Evolutionary conservation across 345 rosid species (phyloP).

Genomic region (Nephelium lappaceum): DNA sequence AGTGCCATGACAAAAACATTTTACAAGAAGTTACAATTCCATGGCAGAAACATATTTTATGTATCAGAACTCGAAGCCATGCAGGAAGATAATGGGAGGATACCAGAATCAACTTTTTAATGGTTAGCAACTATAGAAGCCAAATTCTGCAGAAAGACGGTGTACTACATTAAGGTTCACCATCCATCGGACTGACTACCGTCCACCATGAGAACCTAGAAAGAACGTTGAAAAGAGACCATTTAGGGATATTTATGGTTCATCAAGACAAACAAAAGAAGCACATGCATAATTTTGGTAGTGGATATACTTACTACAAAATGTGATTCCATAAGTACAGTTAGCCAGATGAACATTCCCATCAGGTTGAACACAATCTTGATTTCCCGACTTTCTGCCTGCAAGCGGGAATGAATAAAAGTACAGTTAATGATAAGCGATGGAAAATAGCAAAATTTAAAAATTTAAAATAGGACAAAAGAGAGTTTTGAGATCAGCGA

Average conservation of each 20-base stretch:
- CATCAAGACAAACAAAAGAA: neutral
- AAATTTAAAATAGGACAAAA: neutral
- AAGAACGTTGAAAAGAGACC: neutral
- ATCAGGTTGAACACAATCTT: constrained; percentile 45
- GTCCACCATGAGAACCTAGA: neutral
- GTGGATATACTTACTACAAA: neutral
- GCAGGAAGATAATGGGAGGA: neutral
- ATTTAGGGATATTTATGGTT: neutral
- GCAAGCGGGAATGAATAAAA: constrained; percentile 22
- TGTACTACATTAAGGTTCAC: neutral
- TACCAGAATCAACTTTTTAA: neutral
- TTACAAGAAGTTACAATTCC: neutral
- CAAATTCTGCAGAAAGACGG: constrained; percentile 6
- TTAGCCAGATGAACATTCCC: constrained; percentile 5
- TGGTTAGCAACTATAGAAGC: constrained; percentile 14
- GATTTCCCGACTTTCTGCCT: constrained; percentile 85
- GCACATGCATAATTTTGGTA: neutral
- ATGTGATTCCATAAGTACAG: constrained; percentile 8
- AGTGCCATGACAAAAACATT: constrained; percentile 3
- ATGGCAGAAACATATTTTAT: neutral
- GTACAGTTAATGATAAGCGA: neutral
- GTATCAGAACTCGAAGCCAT: neutral
- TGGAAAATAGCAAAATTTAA: neutral
- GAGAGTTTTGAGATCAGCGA: constrained; percentile 19
- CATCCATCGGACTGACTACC: neutral